Conservation (phyloP, 2,329 filamentous ascomycete genomes). For the Colletotrichum orbiculare region DNA sequence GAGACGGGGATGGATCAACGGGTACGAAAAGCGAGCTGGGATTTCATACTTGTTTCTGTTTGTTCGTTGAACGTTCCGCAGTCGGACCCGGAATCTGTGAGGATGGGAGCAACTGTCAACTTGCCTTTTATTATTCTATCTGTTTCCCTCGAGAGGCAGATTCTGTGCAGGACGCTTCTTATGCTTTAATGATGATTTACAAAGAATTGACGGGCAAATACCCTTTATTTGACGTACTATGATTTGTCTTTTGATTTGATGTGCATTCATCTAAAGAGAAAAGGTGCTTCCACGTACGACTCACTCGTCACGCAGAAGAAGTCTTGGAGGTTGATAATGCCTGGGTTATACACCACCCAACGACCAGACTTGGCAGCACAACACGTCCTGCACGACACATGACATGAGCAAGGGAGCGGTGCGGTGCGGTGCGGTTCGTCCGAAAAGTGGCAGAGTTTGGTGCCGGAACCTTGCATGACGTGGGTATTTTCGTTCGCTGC, state of each 20-base stretch:
- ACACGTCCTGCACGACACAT: not conserved
- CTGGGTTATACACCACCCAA: too few relatives aligned
- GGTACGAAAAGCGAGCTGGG: conserved; percentile 17
- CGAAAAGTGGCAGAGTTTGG: not conserved
- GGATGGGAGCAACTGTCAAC: not conserved
- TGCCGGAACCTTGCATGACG: not conserved
- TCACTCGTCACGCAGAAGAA: too few relatives aligned
- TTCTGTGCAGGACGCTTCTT: conserved; percentile 6
- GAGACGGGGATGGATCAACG: conserved; percentile 10
- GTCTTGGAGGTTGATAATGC: too few relatives aligned
- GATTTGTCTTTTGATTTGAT: too few relatives aligned
- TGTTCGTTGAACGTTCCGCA: not conserved
- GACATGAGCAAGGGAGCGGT: not conserved
- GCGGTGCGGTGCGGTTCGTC: not conserved
- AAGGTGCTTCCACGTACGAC: too few relatives aligned
- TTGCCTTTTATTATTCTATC: not conserved
- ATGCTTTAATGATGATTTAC: conserved; percentile 17
- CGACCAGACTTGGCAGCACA: not conserved
- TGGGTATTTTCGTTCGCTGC: too few relatives aligned
- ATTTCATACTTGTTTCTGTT: conserved; percentile 6
- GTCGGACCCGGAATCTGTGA: not conserved
- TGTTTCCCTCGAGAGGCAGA: not conserved
- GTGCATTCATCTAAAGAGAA: too few relatives aligned
- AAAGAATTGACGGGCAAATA: conserved; percentile 15
- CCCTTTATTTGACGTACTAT: conserved; percentile 7